Percentiles rank a stretch among this genome's conserved stretches.
These are phyloP conservation scores for Hygrocybe coccinea DNA, from an alignment of 768 basidiomycete species.

Conservation along the genomic window DNA sequence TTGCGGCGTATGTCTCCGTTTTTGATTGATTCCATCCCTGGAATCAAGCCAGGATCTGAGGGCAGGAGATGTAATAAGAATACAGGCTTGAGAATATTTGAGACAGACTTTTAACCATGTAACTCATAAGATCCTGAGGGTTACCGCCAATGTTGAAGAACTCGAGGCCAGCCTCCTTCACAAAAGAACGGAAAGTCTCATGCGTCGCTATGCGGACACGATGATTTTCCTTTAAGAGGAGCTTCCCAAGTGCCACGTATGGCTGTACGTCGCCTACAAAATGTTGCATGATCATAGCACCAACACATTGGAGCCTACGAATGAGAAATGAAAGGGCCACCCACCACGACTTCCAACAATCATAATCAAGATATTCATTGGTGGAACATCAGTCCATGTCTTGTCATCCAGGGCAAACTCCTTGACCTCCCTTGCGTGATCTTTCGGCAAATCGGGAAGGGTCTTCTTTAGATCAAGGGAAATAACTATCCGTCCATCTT, in stretches of 20 bases:
- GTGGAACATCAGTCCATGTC: slow-evolving; percentile 35
- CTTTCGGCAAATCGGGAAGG: slow-evolving; percentile 47
- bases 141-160: slow-evolving; percentile 60
- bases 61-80: neutral
- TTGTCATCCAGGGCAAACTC: slow-evolving; percentile 46
- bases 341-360: slow-evolving; percentile 61
- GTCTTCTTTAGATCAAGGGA: slow-evolving; percentile 45
- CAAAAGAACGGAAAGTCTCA: slow-evolving; percentile 53
- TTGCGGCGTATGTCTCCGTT: slow-evolving; percentile 61
- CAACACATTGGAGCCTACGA: neutral
- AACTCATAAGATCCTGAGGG: slow-evolving; percentile 63
- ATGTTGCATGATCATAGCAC: neutral
- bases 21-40: slow-evolving; percentile 50
- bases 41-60: slow-evolving; percentile 59
- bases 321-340: slow-evolving; percentile 11
- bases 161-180: slow-evolving; percentile 47
- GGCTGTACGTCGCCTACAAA: slow-evolving; percentile 60
- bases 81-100: slow-evolving; percentile 5
- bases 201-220: slow-evolving; percentile 60
- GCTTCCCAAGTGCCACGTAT: slow-evolving; percentile 53
- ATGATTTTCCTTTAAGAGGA: slow-evolving; percentile 47
- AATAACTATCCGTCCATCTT: slow-evolving; percentile 46
- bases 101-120: slow-evolving; percentile 59
- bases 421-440: slow-evolving; percentile 41
- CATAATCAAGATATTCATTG: slow-evolving; percentile 58